A percentile compares a stretch with the other conserved stretches of the same genome.
phyloP scores from a whole-genome alignment of 768 basidiomycete genomes.

The Solioccasus polychromus region DNA sequence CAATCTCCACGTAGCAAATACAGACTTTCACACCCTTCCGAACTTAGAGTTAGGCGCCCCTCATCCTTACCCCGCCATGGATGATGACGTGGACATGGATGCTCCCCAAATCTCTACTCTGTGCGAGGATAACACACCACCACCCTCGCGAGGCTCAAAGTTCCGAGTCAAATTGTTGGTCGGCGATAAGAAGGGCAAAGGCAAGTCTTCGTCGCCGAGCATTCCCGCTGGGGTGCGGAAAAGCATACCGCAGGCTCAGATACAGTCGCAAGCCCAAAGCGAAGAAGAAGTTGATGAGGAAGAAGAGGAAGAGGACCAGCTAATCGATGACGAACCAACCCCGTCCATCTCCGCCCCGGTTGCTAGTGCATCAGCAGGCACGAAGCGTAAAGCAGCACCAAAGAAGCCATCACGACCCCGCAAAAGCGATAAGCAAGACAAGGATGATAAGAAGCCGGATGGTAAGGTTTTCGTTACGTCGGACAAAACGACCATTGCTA shows the following conservation, averaged over 20 bases:
- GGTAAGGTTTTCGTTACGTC: constrained; percentile 33
- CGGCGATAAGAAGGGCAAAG: constrained; percentile 40
- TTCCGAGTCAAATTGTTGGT: constrained; percentile 51
- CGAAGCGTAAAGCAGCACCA: constrained; percentile 49
- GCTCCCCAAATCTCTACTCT: constrained; percentile 82
- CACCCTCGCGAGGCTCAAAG: constrained; percentile 44
- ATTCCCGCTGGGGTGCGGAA: constrained; percentile 21
- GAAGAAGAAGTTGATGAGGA: constrained; percentile 62
- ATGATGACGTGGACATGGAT: constrained; percentile 62
- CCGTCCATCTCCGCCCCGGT: constrained; percentile 27
- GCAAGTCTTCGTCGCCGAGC: constrained; percentile 34
- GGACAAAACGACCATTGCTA: constrained; percentile 11
- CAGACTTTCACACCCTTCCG: too few species aligned
- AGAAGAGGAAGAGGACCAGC: constrained; percentile 74
- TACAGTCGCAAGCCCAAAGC: constrained; percentile 19
- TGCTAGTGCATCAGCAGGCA: constrained; percentile 32
- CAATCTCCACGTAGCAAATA: too few species aligned
- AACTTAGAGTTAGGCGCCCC: too few species aligned
- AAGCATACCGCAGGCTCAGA: constrained; percentile 13
- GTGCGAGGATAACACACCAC: constrained; percentile 68
- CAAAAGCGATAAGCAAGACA: constrained; percentile 48
- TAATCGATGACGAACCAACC: constrained; percentile 56
- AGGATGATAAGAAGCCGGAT: constrained; percentile 46
- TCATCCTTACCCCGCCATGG: too few species aligned
- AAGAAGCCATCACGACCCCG: constrained; percentile 51